Evolutionary conservation across 306 rosid species (phyloP), one percentile per base, ranked within the genome.

Genomic region (Abrus precatorius): DNA sequence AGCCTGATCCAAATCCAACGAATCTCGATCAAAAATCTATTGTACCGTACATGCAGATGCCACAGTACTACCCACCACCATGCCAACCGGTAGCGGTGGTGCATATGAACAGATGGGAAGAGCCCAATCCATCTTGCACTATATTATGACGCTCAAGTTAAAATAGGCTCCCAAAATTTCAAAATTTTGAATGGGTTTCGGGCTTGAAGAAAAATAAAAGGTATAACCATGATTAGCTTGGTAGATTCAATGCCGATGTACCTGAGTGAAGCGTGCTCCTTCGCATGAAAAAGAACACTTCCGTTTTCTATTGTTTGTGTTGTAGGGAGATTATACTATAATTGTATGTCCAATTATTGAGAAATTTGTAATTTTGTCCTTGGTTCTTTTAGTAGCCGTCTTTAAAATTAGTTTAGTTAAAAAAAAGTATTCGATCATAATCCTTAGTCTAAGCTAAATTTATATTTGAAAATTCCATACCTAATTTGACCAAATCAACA

Each of bases 91-190:
- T 70, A 13, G 60, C 60, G 5, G 29, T 86, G 55, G 72, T 84
- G 2, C 73, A 73, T 34, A 1, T 79, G 75, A 69, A 30, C 20
- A 65, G 48, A 6, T 71, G 81, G 75, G 76, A 81, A n/a, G 90
- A 90, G 4, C 91, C 91, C 45, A 67, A 73, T 56, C 80, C 91
- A 52, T 47, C 71, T 2, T 92, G 97, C 72, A 76, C 64, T 29
- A 88, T 92, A 12, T 10, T 84, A 77, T 88, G 55, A 86, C 2
- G 8, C 9, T 84, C 33, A 80, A 6, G 40, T 0, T 36, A 2
- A 2, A 36, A 36, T 36, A 36, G 40, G 40, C 40, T 36, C 4
- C 40, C 0, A 48, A 48, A 48, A 48, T 9, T 9, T 9, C n/a
- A 36, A 36, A 36, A 36, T 2, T 2, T 36, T 36, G 40, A 36